phyloP scores from a whole-genome alignment of 2,329 filamentous ascomycete species.

The Blumeria hordei region DNA sequence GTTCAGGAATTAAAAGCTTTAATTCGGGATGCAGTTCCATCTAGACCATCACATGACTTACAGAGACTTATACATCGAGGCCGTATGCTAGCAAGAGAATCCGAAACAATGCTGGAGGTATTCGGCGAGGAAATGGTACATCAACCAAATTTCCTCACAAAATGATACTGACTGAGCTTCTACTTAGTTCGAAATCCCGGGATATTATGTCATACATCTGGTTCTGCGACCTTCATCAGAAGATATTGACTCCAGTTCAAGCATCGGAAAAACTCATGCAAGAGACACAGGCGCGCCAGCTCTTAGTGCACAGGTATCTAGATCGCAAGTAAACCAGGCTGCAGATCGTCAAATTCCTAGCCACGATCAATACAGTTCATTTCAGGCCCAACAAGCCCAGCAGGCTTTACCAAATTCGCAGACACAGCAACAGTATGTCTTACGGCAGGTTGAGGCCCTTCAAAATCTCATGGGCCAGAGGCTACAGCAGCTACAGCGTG shows the following conservation, averaged over 20 bases:
- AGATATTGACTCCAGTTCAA: constrained; percentile 4
- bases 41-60: constrained; percentile 26
- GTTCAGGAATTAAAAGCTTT: constrained; percentile 31
- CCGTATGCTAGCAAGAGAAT: constrained; percentile 27
- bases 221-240: constrained; percentile 21
- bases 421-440: constrained; percentile 9
- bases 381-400: constrained; percentile 6
- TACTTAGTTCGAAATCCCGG: constrained; percentile 19
- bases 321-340: not conserved
- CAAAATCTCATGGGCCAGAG: constrained; percentile 17
- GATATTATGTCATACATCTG: constrained; percentile 28
- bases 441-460: constrained; percentile 7
- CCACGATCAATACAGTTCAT: constrained; percentile 3
- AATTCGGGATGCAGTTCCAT: constrained; percentile 26
- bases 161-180: not conserved
- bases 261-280: not conserved
- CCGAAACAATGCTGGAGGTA: constrained; percentile 29
- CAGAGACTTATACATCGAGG: constrained; percentile 38
- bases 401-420: constrained; percentile 10
- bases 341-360: not conserved
- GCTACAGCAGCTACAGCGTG: constrained; percentile 23
- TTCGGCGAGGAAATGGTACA: constrained; percentile 26
- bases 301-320: too few species aligned
- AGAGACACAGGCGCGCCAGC: not conserved
- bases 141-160: constrained; percentile 1